Evolutionary conservation across 2,329 filamentous ascomycete species (phyloP), one percentile per base, ranked within the genome.

Genomic region (Mariannaea sp.): DNA sequence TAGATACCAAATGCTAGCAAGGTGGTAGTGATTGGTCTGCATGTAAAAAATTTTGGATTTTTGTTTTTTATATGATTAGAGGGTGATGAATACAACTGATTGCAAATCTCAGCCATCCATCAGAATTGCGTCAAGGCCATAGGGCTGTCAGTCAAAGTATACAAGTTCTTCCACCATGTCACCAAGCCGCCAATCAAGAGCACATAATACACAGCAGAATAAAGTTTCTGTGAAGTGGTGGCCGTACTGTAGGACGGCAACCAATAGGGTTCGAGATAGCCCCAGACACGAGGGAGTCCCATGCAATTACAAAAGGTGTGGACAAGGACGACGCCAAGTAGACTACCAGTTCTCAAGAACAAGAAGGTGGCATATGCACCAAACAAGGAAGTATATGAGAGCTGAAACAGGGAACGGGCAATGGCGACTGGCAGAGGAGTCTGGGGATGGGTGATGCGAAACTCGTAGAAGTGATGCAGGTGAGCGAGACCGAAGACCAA

Each of bases 391-490:
- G 94, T 99, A 73, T 96, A 99, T 4, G 81, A 78, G 65, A 99
- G 88, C 70, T 97, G 94, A 60, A 97, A 81, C 9, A 92, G 60
- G 2, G 90, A 91, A 43, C 90, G 85, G 22, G 89, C 68, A 5
- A 94, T 66, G 6, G 88, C 85, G 2, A 83, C 78, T 1, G 79
- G 60, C 10, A 86, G 67, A 1, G 89, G 82, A 2, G 87, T 85
- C 57, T 84, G 78, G 7, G 90, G 90, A 64, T 95, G 85, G 1
- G 88, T 90, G 52, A 96, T 78, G 51, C 88, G 83, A 73, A 96
- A 96, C 74, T 97, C 94, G 76, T 96, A 96, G 71, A 96, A 91
- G 74, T 99, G 94, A 73, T 99, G 93, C 41, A 96, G 74, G 74
- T 99, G 94, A 7, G 94, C 92, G 38, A 96, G 85, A 45, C 93